These are phyloP conservation scores for Pilatotrama ljubarskyi DNA, from an alignment of 768 basidiomycete genomes.

Conservation along the genomic window DNA sequence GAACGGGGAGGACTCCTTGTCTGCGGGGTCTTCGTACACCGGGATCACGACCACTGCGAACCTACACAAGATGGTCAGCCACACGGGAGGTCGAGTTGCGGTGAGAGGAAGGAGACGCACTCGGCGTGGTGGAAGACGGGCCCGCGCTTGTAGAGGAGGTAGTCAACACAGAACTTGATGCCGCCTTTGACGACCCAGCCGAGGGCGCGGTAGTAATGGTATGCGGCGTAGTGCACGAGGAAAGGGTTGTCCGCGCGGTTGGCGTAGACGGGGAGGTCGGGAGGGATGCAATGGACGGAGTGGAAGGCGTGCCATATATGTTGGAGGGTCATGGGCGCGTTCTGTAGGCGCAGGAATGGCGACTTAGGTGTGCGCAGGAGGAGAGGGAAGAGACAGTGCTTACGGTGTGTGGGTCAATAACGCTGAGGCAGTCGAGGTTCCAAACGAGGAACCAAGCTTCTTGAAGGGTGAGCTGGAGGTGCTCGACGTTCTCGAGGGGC, in stretches of 20 bases:
- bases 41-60: slow-evolving; percentile 92
- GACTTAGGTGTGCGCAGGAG: neutral
- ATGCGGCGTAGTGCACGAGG: slow-evolving; percentile 83
- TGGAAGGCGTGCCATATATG: slow-evolving; percentile 71
- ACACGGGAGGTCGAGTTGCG: neutral
- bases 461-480: slow-evolving; percentile 84
- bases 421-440: slow-evolving; percentile 78
- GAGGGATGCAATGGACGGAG: slow-evolving; percentile 44
- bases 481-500: slow-evolving; percentile 73
- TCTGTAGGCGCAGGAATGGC: slow-evolving; percentile 36
- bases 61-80: slow-evolving; percentile 42
- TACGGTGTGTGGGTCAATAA: slow-evolving; percentile 69
- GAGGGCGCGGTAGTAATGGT: slow-evolving; percentile 93
- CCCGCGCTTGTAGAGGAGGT: slow-evolving; percentile 90
- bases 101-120: slow-evolving; percentile 52
- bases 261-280: slow-evolving; percentile 30
- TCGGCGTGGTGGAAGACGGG: slow-evolving; percentile 96
- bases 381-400: neutral
- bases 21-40: slow-evolving; percentile 80
- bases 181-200: slow-evolving; percentile 97
- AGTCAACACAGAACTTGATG: slow-evolving; percentile 97
- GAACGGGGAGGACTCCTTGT: slow-evolving; percentile 65
- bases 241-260: slow-evolving; percentile 87
- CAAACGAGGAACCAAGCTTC: slow-evolving; percentile 90
- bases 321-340: slow-evolving; percentile 51